Evolutionary conservation across 2,329 filamentous ascomycete genomes (phyloP).

Genomic region (Trichoderma atroviride): DNA sequence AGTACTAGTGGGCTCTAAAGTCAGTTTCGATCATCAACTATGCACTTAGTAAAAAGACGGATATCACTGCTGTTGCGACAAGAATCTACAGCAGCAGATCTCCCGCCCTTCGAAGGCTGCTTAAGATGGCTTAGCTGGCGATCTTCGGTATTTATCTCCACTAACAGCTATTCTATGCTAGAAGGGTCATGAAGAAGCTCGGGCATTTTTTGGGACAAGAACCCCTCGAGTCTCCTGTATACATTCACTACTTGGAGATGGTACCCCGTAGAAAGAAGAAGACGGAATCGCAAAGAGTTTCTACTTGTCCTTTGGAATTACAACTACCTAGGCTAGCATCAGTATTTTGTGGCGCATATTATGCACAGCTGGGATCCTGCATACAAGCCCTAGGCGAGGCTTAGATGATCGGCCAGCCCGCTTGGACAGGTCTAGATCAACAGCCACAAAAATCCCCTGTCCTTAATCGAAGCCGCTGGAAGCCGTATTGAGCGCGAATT

Average conservation of each 20-base stretch:
- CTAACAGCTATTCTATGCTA: neutral
- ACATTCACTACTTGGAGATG: neutral
- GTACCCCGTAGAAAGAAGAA: neutral
- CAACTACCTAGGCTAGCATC: neutral
- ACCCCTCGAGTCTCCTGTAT: neutral
- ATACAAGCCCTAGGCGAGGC: neutral
- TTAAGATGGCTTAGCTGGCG: neutral
- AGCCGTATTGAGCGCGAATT: neutral
- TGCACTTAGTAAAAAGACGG: too few relatives aligned
- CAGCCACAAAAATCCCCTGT: neutral
- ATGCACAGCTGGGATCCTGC: neutral
- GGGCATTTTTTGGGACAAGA: neutral
- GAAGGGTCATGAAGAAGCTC: neutral
- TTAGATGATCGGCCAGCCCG: neutral
- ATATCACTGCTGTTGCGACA: neutral
- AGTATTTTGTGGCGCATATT: neutral
- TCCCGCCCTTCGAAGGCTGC: neutral
- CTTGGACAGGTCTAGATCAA: neutral
- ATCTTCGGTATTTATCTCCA: neutral
- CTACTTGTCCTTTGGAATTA: neutral
- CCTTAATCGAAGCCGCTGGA: neutral
- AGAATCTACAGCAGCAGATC: neutral
- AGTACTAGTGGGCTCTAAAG: neutral
- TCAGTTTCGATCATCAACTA: neutral
- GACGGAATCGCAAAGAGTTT: neutral